phyloP scores from a whole-genome alignment of 768 basidiomycete species.

The Dendrothele bispora region DNA sequence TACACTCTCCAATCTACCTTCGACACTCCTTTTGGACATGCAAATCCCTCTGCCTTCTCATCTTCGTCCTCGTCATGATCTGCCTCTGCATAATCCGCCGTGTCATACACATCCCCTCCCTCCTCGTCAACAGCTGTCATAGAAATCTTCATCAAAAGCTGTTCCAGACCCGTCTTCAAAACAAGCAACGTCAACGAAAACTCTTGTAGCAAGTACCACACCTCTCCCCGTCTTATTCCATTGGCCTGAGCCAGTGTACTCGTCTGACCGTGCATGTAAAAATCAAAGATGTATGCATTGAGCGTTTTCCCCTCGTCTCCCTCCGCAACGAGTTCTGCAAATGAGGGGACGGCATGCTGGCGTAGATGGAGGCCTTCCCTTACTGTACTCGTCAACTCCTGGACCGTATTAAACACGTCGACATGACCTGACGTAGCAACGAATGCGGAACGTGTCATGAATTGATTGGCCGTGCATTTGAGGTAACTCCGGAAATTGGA shows the following conservation, averaged over 20 bases:
- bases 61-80: conserved; percentile 10
- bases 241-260: conserved; percentile 49
- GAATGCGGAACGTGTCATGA: conserved; percentile 56
- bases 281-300: conserved; percentile 71
- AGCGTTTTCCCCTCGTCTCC: conserved; percentile 29
- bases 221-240: conserved; percentile 56
- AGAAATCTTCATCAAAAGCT: conserved; percentile 35
- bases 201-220: conserved; percentile 67
- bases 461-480: conserved; percentile 31
- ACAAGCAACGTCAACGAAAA: conserved; percentile 52
- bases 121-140: conserved; percentile 17
- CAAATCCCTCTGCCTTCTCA: conserved; percentile 14
- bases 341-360: conserved; percentile 59
- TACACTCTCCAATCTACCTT: conserved; percentile 58
- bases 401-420: conserved; percentile 50
- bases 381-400: conserved; percentile 51
- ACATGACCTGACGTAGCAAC: conserved; percentile 68
- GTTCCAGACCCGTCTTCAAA: conserved; percentile 49
- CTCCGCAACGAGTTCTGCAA: conserved; percentile 25
- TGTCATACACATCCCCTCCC: conserved; percentile 24
- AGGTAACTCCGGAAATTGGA: conserved; percentile 37
- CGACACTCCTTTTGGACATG: conserved; percentile 37
- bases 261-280: conserved; percentile 64
- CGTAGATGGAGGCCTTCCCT: conserved; percentile 56
- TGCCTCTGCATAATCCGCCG: conserved; percentile 21